These are phyloP conservation scores for Cystobasidium pallidum DNA, from an alignment of 1,284 basidiomycete species.

Conservation along the genomic window DNA sequence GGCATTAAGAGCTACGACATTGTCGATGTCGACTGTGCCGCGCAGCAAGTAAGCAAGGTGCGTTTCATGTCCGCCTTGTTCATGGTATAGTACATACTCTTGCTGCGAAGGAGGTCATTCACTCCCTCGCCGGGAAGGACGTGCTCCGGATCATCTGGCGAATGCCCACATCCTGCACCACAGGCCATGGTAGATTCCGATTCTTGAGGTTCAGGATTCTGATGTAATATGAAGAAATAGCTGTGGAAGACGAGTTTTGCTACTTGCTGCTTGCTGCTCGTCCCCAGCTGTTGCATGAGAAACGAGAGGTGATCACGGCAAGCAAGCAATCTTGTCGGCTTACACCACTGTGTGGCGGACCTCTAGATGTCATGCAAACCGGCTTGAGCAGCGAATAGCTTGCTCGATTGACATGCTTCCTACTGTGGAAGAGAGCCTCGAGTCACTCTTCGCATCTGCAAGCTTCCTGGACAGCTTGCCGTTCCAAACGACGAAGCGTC, in stretches of 20 bases:
- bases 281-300: not conserved
- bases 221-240: not conserved
- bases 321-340: not conserved
- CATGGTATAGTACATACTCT: conserved; percentile 2
- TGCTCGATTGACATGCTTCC: conserved; percentile 12
- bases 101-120: conserved; percentile 28
- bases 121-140: conserved; percentile 40
- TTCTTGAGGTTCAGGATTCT: not conserved
- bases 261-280: not conserved
- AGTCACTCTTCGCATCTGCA: conserved; percentile 28
- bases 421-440: conserved; percentile 23
- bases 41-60: not conserved
- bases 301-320: not conserved
- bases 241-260: not conserved
- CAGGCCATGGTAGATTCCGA: conserved; percentile 12
- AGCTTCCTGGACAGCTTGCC: conserved; percentile 35
- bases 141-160: conserved; percentile 39
- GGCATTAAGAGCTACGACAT: conserved; percentile 51
- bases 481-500: conserved; percentile 8
- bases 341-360: not conserved
- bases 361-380: not conserved
- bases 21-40: conserved; percentile 51
- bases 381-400: not conserved
- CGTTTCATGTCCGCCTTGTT: not conserved
- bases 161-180: conserved; percentile 32